phyloP scores from a whole-genome alignment of 2,329 filamentous ascomycete species.

The Clonostachys chloroleuca region DNA sequence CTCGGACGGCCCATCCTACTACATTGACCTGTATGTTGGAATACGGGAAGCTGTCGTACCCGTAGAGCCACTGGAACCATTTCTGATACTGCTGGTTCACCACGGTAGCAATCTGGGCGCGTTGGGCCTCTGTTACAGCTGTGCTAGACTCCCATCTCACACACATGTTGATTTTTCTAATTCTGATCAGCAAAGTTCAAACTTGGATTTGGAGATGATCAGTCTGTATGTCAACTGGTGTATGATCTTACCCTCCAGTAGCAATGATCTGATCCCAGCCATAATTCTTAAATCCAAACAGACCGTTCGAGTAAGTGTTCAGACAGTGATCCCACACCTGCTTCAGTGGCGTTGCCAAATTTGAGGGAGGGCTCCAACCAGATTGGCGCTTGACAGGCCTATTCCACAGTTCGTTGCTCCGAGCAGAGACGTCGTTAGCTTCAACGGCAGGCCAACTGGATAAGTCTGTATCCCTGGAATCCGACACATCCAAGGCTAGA shows the following conservation, averaged over 20 bases:
- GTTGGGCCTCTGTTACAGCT: conserved; percentile 28
- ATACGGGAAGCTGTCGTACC: conserved; percentile 37
- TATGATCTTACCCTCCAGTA: background rate
- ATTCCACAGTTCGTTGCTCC: conserved; percentile 7
- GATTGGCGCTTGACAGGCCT: conserved; percentile 27
- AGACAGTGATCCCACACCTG: background rate
- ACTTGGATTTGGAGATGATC: no score
- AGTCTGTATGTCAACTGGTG: background rate
- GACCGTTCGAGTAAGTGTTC: background rate
- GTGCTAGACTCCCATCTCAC: conserved; percentile 36
- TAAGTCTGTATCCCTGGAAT: no score
- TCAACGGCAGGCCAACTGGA: no score
- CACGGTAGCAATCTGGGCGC: conserved; percentile 24
- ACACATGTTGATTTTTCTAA: conserved; percentile 12
- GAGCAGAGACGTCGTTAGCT: background rate
- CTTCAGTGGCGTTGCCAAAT: background rate
- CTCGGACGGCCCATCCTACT: conserved; percentile 35
- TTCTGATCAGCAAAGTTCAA: no score
- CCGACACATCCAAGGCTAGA: no score
- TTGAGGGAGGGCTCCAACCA: background rate
- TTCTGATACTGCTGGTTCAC: conserved; percentile 27
- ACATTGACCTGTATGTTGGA: conserved; percentile 29
- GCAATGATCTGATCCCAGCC: background rate
- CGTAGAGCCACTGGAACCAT: conserved; percentile 35
- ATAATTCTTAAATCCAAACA: background rate